Evolutionary conservation across 106 monocot species (phyloP), one percentile per base, ranked within the genome.

Genomic region (Alisma plantagoaquatica): DNA sequence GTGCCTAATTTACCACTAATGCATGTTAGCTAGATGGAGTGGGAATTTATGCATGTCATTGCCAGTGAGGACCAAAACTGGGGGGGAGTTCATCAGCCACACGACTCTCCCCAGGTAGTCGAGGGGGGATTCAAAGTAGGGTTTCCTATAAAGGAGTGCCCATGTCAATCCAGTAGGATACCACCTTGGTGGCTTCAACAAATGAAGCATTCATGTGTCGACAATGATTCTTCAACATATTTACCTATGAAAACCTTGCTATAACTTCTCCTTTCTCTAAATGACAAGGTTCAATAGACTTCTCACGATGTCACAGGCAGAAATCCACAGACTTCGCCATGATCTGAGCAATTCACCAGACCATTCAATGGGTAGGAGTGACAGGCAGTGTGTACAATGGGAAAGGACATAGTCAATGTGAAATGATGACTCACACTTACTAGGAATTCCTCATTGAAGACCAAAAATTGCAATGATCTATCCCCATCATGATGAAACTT

Each of bases 391-490:
- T 26, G 24, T 51, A 51, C 27, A 51, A 51, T 28, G 51, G 51
- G 27, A 26, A 51, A 3, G 24, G 24, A 51, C 51, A 16, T 51
- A 51, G 24, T 51, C 51, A 51, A 51, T 26, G 51, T 22, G 51
- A 51, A 29, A 26, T 51, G 26, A 51, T 51, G 51, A 57, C 56
- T 57, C 56, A 20, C 33, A 38, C 31, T 57, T 57, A 57, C 33
- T 57, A 57, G 33, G 56, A 57, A 57, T 57, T 57, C 56, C 31
- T 57, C 56, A 35, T 57, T 57, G 19, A 57, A 57, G 56, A 57
- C 35, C 31, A 35, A 33, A 10, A 51, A 51, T 51, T 51, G 51
- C 51, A 51, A 51, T 51, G 49, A 38, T 49, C 49, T 23, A 49
- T 23, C 11, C 49, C 49, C 2, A 24, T 49, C 23, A 4, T 3